Evolutionary conservation across 768 basidiomycete genomes (phyloP), one percentile per base, ranked within the genome.

Genomic region (Lactifluus subvellereus): DNA sequence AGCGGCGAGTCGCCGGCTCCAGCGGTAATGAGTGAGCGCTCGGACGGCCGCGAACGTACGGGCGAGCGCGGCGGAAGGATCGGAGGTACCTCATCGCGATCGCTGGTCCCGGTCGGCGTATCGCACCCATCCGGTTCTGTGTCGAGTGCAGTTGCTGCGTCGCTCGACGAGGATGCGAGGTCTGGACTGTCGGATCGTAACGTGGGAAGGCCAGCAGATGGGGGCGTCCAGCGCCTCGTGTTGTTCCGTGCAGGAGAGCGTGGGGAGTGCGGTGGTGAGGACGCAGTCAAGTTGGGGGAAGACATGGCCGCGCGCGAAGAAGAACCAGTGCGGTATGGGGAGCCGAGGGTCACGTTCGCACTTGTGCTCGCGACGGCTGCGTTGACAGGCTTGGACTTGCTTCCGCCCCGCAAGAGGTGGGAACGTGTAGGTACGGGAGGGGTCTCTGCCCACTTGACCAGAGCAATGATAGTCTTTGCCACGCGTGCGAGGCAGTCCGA

Each of bases 401-500:
- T 62, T 33, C 71, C 65, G 10, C 79, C 81, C 32, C 75, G 73
- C 47, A 83, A 73, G 69, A 77, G 73, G 68, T 79, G 86, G 35
- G 76, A 76, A 53, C 77, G 77, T 33, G 78, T 77, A 18, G 77
- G 69, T n/a, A 73, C 66, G 33, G 82, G 82, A 20, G 77, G 82
- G 18, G 77, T 73, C 66, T 89, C 89, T 58, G 82, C 83, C 60
- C 82, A 77, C 69, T 82, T 79, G 56, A 87, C 78, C 32, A 94
- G 76, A 16, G 87, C 81, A 49, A 89, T 77, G 53, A 94, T 81
- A n/a, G 88, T 87, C 56, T 76, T 76, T 33, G 90, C 90, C 40
- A 94, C 90, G 58, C 89, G 82, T 47, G 82, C 84, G 30, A 90
- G 77, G 11, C 81, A 78, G 64, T 88, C 85, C 45, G 80, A 74